These are phyloP conservation scores for Trichophyton schoenleinii DNA, from an alignment of 2,329 filamentous ascomycete genomes.

Conservation along the genomic window DNA sequence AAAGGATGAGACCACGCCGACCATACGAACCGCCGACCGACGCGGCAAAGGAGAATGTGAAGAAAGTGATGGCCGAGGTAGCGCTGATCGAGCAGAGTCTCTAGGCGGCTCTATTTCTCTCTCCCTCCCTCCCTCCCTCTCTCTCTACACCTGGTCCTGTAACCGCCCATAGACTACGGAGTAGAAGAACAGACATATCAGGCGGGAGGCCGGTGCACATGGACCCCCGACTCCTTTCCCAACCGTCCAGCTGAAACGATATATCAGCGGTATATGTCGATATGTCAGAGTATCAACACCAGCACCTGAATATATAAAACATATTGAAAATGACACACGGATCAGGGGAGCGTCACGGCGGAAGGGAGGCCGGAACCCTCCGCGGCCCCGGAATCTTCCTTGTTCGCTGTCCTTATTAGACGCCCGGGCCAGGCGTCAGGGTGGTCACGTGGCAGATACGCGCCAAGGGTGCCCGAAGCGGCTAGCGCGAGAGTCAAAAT, in stretches of 20 bases:
- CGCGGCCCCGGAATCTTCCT: constrained; percentile 1
- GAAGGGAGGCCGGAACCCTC: not conserved
- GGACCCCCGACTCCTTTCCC: no score
- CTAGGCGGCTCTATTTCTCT: not conserved
- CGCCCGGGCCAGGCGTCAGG: not conserved
- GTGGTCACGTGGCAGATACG: not conserved
- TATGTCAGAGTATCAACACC: not conserved
- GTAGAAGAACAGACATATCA: no score
- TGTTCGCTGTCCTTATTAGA: not conserved
- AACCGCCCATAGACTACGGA: not conserved
- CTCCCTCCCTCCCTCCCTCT: not conserved
- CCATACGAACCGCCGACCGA: constrained; percentile 45
- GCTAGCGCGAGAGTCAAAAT: not conserved
- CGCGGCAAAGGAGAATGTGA: constrained; percentile 33
- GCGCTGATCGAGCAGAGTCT: constrained; percentile 27
- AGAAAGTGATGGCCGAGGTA: constrained; percentile 30
- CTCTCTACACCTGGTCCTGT: not conserved
- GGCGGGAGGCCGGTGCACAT: no score
- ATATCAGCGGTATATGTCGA: no score
- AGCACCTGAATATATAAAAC: no score
- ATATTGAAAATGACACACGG: not conserved
- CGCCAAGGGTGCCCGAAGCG: not conserved
- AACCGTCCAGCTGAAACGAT: no score
- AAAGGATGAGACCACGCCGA: constrained; percentile 46
- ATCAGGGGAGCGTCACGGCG: not conserved